Base-by-base conservation (phyloP, 495 filamentous ascomycete species). In the Peziza echinospora region DNA sequence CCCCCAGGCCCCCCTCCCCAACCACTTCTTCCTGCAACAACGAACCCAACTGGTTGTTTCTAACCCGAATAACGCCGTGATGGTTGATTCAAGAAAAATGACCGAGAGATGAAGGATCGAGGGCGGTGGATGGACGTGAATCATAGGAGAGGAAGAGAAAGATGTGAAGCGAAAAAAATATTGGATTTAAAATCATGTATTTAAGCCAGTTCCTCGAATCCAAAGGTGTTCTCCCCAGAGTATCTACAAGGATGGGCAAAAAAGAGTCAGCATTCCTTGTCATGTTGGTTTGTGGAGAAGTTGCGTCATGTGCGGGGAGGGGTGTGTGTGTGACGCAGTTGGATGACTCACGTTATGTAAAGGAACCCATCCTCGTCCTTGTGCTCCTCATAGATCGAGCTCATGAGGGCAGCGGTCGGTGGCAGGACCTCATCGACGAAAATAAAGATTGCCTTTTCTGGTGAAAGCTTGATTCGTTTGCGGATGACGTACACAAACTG, bases 401-500 rank as follows among this genome's bases (percentile, higher is more conserved):
- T 93, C 89, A 99, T 99, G 40, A 99, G 76, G 41, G 89, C 89
- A 41, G 89, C 89, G 2, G 89, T 96, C 0, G 89, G 89, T 26
- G 89, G 89, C 23, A 99, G 75, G 26, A 96, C 87, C 71, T 94
- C 89, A 61, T 96, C 89, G 53, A 99, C 89, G 68, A 96, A 99
- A 73, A 99, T 99, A 73, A 99, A 99, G 71, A 99, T 99, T 54
- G 89, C 89, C 72, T 99, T 99, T 71, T 99, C 89, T 6, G 89
- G 89, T 9, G 85, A 93, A 45, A 99, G 72, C 82, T 99, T 99
- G 71, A 99, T 99, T 55, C 89, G 80, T 73, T 99, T 99, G 63
- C 89, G 84, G 67, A 99, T 99, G 43, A 99, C 89, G 64, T 99
- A 99, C 68, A 99, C 89, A 63, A 99, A 99, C 78, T 99, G 89